phyloP scores from a whole-genome alignment of 1,284 basidiomycete species.

The Boletus semigastroideus region DNA sequence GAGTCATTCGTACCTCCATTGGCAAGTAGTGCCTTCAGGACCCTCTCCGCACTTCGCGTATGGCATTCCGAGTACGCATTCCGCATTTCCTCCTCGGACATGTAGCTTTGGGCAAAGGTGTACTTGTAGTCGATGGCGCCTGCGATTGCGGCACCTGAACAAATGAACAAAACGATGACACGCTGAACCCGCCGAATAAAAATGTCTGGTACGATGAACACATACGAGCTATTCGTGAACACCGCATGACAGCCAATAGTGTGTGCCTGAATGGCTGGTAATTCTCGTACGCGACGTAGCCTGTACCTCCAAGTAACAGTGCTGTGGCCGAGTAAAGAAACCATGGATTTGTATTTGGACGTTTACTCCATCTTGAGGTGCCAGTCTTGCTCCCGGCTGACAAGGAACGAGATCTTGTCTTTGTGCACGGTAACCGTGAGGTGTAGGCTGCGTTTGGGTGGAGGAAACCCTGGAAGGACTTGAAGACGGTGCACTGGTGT shows the following conservation, averaged over 20 bases:
- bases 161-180: background rate
- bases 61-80: conserved; percentile 78
- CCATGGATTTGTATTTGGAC: conserved; percentile 16
- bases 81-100: conserved; percentile 53
- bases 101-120: conserved; percentile 63
- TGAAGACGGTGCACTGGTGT: conserved; percentile 13
- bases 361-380: conserved; percentile 3
- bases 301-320: conserved; percentile 36
- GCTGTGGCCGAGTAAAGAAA: conserved; percentile 23
- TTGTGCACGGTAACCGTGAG: conserved; percentile 7
- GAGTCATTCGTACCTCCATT: conserved; percentile 69
- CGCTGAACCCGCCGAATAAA: background rate
- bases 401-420: conserved; percentile 6
- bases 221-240: conserved; percentile 68
- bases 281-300: conserved; percentile 55
- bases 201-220: background rate
- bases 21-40: conserved; percentile 76
- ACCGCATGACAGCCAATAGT: conserved; percentile 65
- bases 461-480: conserved; percentile 15
- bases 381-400: conserved; percentile 11
- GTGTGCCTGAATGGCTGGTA: conserved; percentile 66
- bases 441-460: conserved; percentile 1
- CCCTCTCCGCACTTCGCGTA: conserved; percentile 72
- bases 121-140: conserved; percentile 85
- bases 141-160: conserved; percentile 57